Evolutionary conservation across 192 early-diverging fungal species (phyloP).

Genomic region (Entophlyctis luteolus): DNA sequence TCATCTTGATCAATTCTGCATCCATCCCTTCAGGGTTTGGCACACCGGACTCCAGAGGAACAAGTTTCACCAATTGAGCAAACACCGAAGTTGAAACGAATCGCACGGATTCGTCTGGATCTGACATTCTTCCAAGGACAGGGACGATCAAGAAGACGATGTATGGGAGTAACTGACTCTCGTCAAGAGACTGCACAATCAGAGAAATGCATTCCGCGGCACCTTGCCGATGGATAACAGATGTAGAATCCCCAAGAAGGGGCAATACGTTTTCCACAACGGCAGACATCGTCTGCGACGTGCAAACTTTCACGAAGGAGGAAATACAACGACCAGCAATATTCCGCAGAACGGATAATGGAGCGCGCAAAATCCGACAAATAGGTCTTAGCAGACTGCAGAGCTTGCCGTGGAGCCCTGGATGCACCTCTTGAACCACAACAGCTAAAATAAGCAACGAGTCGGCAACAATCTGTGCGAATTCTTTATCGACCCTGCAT

Average conservation of each 20-base stretch:
- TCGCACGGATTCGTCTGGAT: slow-evolving; percentile 83
- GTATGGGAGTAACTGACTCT: slow-evolving; percentile 79
- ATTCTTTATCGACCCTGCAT: slow-evolving; percentile 14
- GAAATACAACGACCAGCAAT: slow-evolving; percentile 77
- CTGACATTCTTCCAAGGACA: slow-evolving; percentile 94
- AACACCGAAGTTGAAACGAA: slow-evolving; percentile 90
- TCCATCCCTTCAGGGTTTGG: slow-evolving; percentile 89
- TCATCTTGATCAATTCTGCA: slow-evolving; percentile 68
- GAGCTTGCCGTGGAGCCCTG: slow-evolving; percentile 52
- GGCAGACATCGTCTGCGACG: slow-evolving; percentile 69
- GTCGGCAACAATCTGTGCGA: slow-evolving; percentile 72
- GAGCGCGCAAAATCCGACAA: slow-evolving; percentile 59
- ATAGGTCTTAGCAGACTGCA: slow-evolving; percentile 62
- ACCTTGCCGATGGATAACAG: slow-evolving; percentile 75
- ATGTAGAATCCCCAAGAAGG: slow-evolving; percentile 67
- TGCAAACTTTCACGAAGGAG: slow-evolving; percentile 63
- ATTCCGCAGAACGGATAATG: slow-evolving; percentile 71
- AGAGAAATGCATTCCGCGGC: slow-evolving; percentile 81
- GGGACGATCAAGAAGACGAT: slow-evolving; percentile 97
- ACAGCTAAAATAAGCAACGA: slow-evolving; percentile 68
- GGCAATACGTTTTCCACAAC: slow-evolving; percentile 78
- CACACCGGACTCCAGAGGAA: slow-evolving; percentile 92
- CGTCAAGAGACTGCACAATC: slow-evolving; percentile 71
- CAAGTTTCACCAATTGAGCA: slow-evolving; percentile 90
- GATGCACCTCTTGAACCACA: slow-evolving; percentile 56